Evolutionary conservation across 2,329 filamentous ascomycete genomes (phyloP).

Genomic region (Celoporthe dispersa): DNA sequence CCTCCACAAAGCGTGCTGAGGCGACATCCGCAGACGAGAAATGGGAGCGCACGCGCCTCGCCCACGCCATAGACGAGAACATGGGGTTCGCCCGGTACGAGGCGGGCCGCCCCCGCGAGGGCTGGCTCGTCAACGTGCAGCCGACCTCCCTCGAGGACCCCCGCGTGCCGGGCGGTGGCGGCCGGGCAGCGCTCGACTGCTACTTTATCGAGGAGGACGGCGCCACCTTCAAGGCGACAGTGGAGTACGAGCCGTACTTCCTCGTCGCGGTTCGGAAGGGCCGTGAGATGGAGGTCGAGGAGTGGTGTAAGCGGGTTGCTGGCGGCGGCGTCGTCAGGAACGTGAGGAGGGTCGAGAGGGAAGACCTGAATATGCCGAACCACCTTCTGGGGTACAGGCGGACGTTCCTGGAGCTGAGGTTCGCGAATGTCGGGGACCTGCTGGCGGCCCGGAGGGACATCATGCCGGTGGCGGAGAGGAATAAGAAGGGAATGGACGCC

Average conservation of each 20-base stretch:
- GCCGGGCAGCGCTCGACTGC: slow-evolving; percentile 89
- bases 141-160: slow-evolving; percentile 87
- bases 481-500: slow-evolving; percentile 92
- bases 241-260: slow-evolving; percentile 98
- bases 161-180: slow-evolving; percentile 80
- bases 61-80: slow-evolving; percentile 87
- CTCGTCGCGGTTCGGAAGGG: slow-evolving; percentile 87
- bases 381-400: slow-evolving; percentile 89
- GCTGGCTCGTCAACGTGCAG: slow-evolving; percentile 96
- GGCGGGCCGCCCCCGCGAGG: slow-evolving; percentile 75
- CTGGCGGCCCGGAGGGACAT: slow-evolving; percentile 83
- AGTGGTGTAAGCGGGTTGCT: slow-evolving; percentile 82
- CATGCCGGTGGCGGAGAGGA: slow-evolving; percentile 91
- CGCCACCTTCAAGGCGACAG: slow-evolving; percentile 90
- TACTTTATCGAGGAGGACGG: slow-evolving; percentile 94
- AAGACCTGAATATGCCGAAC: slow-evolving; percentile 94
- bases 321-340: slow-evolving; percentile 78
- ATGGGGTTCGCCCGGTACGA: slow-evolving; percentile 96
- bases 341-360: slow-evolving; percentile 80
- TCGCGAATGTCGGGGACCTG: slow-evolving; percentile 85
- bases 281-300: slow-evolving; percentile 90
- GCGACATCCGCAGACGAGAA: slow-evolving; percentile 91
- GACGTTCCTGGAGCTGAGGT: slow-evolving; percentile 84
- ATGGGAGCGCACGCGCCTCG: slow-evolving; percentile 81
- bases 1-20: slow-evolving; percentile 76